phyloP scores from a whole-genome alignment of 2,329 filamentous ascomycete genomes.

The Trichoderma harzianum region DNA sequence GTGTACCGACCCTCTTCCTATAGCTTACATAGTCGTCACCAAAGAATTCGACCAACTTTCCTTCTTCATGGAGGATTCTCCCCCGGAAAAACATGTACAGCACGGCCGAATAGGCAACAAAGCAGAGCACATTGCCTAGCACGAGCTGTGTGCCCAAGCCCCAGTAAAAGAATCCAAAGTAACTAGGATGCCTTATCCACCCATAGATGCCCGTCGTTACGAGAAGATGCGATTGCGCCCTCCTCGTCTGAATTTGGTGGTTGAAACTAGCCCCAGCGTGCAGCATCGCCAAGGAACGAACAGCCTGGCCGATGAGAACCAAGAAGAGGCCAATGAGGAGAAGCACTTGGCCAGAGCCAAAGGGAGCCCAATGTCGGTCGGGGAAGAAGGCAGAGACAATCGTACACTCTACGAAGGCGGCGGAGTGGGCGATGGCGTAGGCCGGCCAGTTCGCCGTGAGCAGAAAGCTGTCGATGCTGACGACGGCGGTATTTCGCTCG shows the following conservation, averaged over 20 bases:
- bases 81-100: slow-evolving; percentile 81
- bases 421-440: slow-evolving; percentile 78
- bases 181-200: slow-evolving; percentile 77
- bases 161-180: slow-evolving; percentile 99
- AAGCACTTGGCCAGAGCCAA: slow-evolving; percentile 40
- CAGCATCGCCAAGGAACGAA: slow-evolving; percentile 81
- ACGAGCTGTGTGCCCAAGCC: slow-evolving; percentile 90
- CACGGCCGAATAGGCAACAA: slow-evolving; percentile 68
- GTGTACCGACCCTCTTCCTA: slow-evolving; percentile 64
- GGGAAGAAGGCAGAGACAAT: slow-evolving; percentile 58
- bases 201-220: slow-evolving; percentile 80
- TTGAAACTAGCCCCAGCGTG: slow-evolving; percentile 91
- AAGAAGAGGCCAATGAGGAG: slow-evolving; percentile 59
- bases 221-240: slow-evolving; percentile 67
- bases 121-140: slow-evolving; percentile 78
- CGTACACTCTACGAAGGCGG: slow-evolving; percentile 71
- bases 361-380: slow-evolving; percentile 42
- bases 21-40: slow-evolving; percentile 77
- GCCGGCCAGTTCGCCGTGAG: slow-evolving; percentile 78
- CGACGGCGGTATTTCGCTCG: slow-evolving; percentile 71
- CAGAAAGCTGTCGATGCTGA: slow-evolving; percentile 73
- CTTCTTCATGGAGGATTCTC: slow-evolving; percentile 76
- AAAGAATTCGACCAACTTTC: slow-evolving; percentile 75
- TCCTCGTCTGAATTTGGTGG: slow-evolving; percentile 73
- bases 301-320: slow-evolving; percentile 66